Evolutionary conservation across 495 filamentous ascomycete species (phyloP).

Genomic region (Daldinia caldariorum): DNA sequence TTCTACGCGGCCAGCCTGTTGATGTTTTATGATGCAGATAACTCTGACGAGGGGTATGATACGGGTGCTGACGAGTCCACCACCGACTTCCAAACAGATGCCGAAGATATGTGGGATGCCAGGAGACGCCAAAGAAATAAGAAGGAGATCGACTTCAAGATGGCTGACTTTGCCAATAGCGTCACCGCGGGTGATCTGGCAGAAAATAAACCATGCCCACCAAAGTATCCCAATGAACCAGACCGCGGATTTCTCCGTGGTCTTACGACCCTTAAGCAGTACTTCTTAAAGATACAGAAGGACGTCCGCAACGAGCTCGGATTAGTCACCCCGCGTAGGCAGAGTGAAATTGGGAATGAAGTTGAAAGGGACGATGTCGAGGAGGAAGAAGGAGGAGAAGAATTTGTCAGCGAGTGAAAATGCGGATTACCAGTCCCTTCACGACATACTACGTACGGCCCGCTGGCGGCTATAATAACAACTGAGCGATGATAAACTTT

Average conservation of each 20-base stretch:
- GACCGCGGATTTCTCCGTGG: conserved; percentile 92
- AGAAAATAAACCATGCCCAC: conserved; percentile 77
- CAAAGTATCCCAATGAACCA: conserved; percentile 78
- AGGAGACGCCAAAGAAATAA: conserved; percentile 50
- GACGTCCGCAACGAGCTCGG: conserved; percentile 72
- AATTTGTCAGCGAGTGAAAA: conserved; percentile 51
- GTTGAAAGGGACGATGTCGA: conserved; percentile 49
- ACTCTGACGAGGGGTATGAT: conserved; percentile 59
- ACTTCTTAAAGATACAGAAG: conserved; percentile 87
- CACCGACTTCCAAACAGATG: conserved; percentile 61
- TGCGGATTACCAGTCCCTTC: not conserved
- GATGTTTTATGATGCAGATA: conserved; percentile 90
- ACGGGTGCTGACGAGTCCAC: conserved; percentile 59
- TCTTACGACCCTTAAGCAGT: conserved; percentile 78
- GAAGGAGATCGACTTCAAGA: conserved; percentile 85
- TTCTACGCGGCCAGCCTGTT: conserved; percentile 96
- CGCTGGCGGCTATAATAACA: conserved; percentile 1
- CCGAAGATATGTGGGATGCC: conserved; percentile 52
- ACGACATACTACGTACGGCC: not conserved
- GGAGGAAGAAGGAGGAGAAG: conserved; percentile 40
- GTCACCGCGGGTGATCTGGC: conserved; percentile 83
- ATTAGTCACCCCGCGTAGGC: conserved; percentile 45
- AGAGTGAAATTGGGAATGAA: conserved; percentile 55
- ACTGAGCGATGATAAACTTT: conserved; percentile 10
- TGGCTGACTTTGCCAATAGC: conserved; percentile 98